A percentile compares a stretch with the other conserved stretches of the same genome.
Evolutionary conservation across 805 yeast genomes (phyloP).

Genomic region (Naumovozyma dairenensis): DNA sequence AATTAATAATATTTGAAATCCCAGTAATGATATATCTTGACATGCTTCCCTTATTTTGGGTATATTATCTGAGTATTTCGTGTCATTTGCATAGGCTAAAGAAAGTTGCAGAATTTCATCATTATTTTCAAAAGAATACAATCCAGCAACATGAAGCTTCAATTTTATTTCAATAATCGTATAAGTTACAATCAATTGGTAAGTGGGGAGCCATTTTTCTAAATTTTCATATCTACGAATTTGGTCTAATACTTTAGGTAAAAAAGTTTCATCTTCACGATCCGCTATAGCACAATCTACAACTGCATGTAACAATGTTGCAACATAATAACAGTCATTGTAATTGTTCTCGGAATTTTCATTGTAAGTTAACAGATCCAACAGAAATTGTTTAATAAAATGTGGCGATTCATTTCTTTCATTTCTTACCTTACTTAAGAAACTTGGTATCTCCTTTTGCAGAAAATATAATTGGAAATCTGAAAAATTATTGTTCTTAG

Average conservation of each 20-base stretch:
- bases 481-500: conserved; percentile 72
- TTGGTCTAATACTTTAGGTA: conserved; percentile 48
- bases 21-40: conserved; percentile 49
- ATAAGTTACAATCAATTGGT: conserved; percentile 31
- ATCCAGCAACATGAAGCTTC: conserved; percentile 45
- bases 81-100: conserved; percentile 33
- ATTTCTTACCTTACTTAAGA: conserved; percentile 52
- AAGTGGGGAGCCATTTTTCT: conserved; percentile 82
- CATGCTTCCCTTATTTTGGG: conserved; percentile 20
- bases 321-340: conserved; percentile 60
- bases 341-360: conserved; percentile 75
- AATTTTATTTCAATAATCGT: conserved; percentile 56
- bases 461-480: conserved; percentile 61
- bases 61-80: conserved; percentile 24
- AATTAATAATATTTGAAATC: conserved; percentile 58
- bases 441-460: conserved; percentile 55
- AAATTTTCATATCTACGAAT: conserved; percentile 65
- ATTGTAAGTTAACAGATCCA: conserved; percentile 69
- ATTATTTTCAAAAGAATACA: conserved; percentile 36
- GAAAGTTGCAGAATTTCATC: conserved; percentile 46
- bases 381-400: conserved; percentile 49
- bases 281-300: conserved; percentile 32
- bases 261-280: conserved; percentile 31
- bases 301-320: conserved; percentile 46
- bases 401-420: conserved; percentile 52